Base-by-base conservation (phyloP, 148 eudicot species). In the Persicaria tinctoria region DNA sequence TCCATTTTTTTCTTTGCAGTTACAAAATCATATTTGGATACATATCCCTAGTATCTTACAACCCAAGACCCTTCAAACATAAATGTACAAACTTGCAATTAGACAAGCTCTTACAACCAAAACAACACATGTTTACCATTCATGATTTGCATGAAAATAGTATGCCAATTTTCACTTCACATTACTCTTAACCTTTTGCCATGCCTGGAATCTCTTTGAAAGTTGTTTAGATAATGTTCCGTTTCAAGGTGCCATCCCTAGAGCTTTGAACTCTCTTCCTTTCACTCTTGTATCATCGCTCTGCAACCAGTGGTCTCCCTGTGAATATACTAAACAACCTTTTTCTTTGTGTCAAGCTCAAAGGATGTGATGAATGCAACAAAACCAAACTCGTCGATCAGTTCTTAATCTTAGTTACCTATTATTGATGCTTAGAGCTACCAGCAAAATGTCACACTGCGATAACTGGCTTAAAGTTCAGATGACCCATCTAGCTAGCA, bases 241-340 rank as follows among this genome's bases (percentile, higher is more conserved):
- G 20, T 80, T 72, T 90, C 83, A 10, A 86, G 46, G 82, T 87
- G 93, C 96, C 91, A 90, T 81, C 87, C 87, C 82, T 85, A 90
- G 5, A 93, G 87, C 70, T 51, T 32, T 32, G 1, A 89, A 48
- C 60, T 89, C 90, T 73, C 73, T 85, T 74, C 92, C 96, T 86
- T 80, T 91, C 10, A 79, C 75, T 49, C 87, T 84, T 57, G 87
- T 76, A 71, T 89, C 97, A 76, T 86, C 86, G 63, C 75, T 79
- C 93, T 91, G 80, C 60, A 73, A 75, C 55, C 72, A 2, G 46
- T 51, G 27, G 27, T 23, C 27, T 23, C 27, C 27, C 32, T 32
- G 55, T 7, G 3, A 13, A 18, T 7, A 17, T 20, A 46, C 41
- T 32, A 32, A 32, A 3, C 41, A 32, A 32, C 41, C 41, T 32